Conservation (phyloP, 208 protist genomes). For the Crithidia thermophila region DNA sequence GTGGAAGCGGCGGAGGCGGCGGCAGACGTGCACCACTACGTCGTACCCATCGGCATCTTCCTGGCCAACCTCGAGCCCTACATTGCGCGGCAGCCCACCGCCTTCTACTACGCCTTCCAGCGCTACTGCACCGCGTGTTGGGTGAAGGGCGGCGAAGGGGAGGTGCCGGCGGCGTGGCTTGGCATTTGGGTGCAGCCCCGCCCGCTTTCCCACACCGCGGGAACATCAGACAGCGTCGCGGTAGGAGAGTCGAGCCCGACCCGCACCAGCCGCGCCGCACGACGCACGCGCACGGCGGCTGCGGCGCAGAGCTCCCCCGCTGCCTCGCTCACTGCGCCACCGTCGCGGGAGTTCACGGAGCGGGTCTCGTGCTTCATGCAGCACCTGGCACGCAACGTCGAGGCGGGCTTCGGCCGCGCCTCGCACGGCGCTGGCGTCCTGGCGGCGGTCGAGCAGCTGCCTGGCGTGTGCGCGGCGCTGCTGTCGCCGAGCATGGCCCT, state of each 20-base stretch:
- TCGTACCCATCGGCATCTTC: slow-evolving; percentile 38
- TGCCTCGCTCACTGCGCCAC: background rate
- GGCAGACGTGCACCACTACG: slow-evolving; percentile 12
- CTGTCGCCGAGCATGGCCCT: slow-evolving; percentile 12
- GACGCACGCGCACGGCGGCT: background rate
- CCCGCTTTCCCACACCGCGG: background rate
- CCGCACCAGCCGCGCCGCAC: background rate
- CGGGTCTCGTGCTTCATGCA: slow-evolving; percentile 27
- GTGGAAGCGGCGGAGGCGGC: slow-evolving; percentile 10
- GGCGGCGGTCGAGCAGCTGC: slow-evolving; percentile 30
- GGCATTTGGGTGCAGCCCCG: slow-evolving; percentile 44
- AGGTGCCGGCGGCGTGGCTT: slow-evolving; percentile 38
- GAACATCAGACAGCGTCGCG: background rate
- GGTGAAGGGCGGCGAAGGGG: slow-evolving; percentile 25
- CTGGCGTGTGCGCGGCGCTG: slow-evolving; percentile 27
- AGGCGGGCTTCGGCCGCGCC: slow-evolving; percentile 5
- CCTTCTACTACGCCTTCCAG: slow-evolving; percentile 32
- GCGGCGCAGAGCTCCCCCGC: background rate
- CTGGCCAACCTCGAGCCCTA: slow-evolving; percentile 35
- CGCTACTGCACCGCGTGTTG: slow-evolving; percentile 42
- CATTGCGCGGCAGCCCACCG: slow-evolving; percentile 25
- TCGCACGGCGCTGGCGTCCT: slow-evolving; percentile 24
- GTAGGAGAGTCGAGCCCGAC: background rate
- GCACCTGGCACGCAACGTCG: slow-evolving; percentile 19
- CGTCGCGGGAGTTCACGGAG: slow-evolving; percentile 16